Conservation (phyloP, 2,329 filamentous ascomycete species). For the Xylaria sp. region DNA sequence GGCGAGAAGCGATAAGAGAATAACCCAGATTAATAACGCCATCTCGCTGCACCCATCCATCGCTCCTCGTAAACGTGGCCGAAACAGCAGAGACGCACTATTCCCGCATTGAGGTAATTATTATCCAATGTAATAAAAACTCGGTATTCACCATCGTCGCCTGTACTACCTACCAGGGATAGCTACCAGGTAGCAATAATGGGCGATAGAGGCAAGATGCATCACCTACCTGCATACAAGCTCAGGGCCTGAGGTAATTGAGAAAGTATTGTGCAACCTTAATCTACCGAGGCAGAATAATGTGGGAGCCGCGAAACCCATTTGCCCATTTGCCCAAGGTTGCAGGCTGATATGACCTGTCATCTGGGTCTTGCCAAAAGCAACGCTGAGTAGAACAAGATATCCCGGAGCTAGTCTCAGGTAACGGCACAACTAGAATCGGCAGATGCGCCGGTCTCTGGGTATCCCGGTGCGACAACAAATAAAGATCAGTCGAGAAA, state of each 20-base stretch:
- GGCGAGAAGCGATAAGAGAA: conserved; percentile 19
- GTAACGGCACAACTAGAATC: conserved; percentile 19
- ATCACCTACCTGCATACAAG: background rate
- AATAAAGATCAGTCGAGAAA: background rate
- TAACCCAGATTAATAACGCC: conserved; percentile 20
- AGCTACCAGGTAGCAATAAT: background rate
- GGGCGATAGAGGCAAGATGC: background rate
- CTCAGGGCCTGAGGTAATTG: background rate
- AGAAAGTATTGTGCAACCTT: conserved; percentile 11
- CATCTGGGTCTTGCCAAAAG: conserved; percentile 27
- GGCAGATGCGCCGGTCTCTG: conserved; percentile 18
- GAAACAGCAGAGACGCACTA: conserved; percentile 15
- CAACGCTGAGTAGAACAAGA: conserved; percentile 25
- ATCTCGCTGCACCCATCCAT: conserved; percentile 24
- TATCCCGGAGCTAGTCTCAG: conserved; percentile 28
- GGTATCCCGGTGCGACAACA: background rate
- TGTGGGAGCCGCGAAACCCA: conserved; percentile 3
- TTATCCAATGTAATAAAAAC: conserved; percentile 8
- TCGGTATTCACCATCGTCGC: conserved; percentile 4
- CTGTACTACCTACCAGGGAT: background rate
- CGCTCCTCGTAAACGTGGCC: conserved; percentile 19
- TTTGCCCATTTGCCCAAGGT: conserved; percentile 2
- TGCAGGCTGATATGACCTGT: conserved; percentile 31
- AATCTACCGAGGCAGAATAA: conserved; percentile 11
- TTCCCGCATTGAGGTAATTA: conserved; percentile 22